These are phyloP conservation scores for Dioscorea cayenensis DNA, from an alignment of 116 monocot species.

Conservation along the genomic window DNA sequence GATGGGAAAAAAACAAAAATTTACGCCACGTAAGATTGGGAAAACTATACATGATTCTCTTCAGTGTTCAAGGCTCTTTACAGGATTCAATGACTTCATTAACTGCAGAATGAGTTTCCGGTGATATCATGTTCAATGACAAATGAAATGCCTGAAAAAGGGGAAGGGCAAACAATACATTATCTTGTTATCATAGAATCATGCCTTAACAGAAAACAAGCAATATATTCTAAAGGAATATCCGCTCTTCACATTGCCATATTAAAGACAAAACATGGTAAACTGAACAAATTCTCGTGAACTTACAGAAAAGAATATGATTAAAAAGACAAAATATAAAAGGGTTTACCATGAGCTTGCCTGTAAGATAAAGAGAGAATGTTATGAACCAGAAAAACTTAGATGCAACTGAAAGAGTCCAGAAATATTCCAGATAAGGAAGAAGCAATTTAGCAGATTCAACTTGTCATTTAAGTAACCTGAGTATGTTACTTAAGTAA, in stretches of 20 bases:
- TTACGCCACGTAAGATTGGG: slow-evolving; percentile 8
- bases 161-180: background rate
- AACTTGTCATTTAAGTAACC: background rate
- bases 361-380: no score
- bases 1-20: background rate
- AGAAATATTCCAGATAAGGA: background rate
- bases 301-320: no score
- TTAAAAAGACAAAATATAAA: no score
- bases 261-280: no score
- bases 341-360: no score
- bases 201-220: background rate
- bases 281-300: no score
- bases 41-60: slow-evolving; percentile 55
- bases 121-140: slow-evolving; percentile 85
- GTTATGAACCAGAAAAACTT: no score
- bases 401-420: background rate
- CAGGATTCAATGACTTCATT: slow-evolving; percentile 87
- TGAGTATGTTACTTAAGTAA: background rate
- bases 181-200: background rate
- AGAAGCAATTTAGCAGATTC: background rate
- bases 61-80: slow-evolving; percentile 50
- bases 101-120: slow-evolving; percentile 84
- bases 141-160: slow-evolving; percentile 53
- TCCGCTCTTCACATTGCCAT: no score
- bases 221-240: no score